These are phyloP conservation scores for Vickermania spadyakhi DNA, from an alignment of 208 protist genomes.

Conservation along the genomic window DNA sequence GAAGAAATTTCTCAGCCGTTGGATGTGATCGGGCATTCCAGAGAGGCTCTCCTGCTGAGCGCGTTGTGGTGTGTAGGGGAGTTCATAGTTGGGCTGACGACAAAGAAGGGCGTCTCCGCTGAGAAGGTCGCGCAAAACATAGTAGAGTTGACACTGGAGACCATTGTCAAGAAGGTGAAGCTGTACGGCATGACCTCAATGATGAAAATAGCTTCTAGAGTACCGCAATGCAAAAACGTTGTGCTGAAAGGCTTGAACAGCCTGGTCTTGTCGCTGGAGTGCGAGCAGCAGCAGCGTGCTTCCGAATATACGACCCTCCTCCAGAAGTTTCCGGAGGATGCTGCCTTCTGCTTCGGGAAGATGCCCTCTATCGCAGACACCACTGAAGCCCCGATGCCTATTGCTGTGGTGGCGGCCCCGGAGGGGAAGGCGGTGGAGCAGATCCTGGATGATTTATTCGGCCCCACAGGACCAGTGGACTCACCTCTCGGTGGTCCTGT, in stretches of 20 bases:
- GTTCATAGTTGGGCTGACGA: constrained; percentile 88
- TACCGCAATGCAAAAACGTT: constrained; percentile 26
- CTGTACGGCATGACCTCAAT: constrained; percentile 91
- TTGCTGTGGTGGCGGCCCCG: constrained; percentile 40
- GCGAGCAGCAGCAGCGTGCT: constrained; percentile 93
- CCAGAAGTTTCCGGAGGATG: constrained; percentile 59
- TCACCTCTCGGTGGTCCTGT: constrained; percentile 5
- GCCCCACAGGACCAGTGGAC: constrained; percentile 19
- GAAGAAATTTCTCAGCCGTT: constrained; percentile 65
- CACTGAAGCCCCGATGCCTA: constrained; percentile 33
- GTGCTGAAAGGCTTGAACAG: constrained; percentile 45
- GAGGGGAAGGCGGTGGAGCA: constrained; percentile 37
- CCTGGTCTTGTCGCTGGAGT: constrained; percentile 70
- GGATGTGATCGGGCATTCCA: constrained; percentile 61
- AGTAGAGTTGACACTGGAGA: constrained; percentile 65
- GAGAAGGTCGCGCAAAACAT: constrained; percentile 49
- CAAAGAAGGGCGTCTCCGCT: constrained; percentile 10
- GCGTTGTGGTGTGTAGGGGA: constrained; percentile 96
- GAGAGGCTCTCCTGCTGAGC: constrained; percentile 88
- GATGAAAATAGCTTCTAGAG: constrained; percentile 91
- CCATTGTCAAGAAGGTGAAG: constrained; percentile 62
- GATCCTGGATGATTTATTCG: constrained; percentile 67
- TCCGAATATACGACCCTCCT: constrained; percentile 87
- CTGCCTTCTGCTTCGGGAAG: constrained; percentile 51
- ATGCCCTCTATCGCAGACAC: constrained; percentile 65